Evolutionary conservation across 176 grass and related monocot genomes (phyloP), one percentile per base, ranked within the genome.

Genomic region (Aegilops sharonensis): DNA sequence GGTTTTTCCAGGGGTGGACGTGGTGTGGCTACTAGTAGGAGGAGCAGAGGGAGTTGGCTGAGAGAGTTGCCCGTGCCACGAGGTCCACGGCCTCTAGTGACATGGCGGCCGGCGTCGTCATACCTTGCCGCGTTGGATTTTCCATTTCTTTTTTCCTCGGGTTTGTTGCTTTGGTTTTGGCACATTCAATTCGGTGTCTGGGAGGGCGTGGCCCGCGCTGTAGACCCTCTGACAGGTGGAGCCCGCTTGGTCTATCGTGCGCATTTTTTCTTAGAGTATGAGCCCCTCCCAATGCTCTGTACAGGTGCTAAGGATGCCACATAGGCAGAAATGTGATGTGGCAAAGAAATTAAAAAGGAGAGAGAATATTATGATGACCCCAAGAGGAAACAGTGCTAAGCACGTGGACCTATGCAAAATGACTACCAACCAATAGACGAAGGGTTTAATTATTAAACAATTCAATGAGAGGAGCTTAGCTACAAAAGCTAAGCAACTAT

Each of bases 11-110:
- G 70, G 79, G 70, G 69, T 24, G 69, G 71, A 50, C 23, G 72
- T 29, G 45, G 72, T 76, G 72, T 11, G 6, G 24, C 42, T 75
- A 59, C 23, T 79, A 84, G 75, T 29, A 54, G 27, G 8, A 61
- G 72, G 8, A n/a, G 59, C 6, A 29, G 24, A 54, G 50, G 1
- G 48, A 50, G 45, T 48, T 48, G 45, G 47, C 47, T 47, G 43
- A 68, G 67, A 15, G 68, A 72, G 35, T 5, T 29, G 70, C 56
- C 56, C 64, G 0, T 0, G 50, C 9, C 31, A 66, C 81, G 81
- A 80, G 81, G 76, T 84, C 87, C 57, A 79, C 81, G 86, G 27
- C 62, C 74, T 45, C 11, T 76, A 20, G 25, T 76, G 45, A 54
- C 45, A 31, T 76, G 73, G 45, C 9, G 0, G 73, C 45, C 45